These are phyloP conservation scores for Coniochaeta ligniaria DNA, from an alignment of 2,329 filamentous ascomycete genomes.

Conservation along the genomic window DNA sequence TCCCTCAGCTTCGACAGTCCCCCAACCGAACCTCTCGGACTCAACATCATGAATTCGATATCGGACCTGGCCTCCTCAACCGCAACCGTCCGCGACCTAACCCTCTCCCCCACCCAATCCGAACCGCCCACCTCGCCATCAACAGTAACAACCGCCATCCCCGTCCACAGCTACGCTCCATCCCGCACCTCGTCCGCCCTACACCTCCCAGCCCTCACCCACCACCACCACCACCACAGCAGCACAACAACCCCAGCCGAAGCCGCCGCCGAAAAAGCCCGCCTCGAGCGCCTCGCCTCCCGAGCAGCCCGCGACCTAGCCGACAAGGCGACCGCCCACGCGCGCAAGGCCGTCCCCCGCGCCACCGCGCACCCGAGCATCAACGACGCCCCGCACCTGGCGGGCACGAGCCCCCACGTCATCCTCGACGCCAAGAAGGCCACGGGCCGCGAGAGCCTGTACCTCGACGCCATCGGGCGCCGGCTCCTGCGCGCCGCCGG, in stretches of 20 bases:
- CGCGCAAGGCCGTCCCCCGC: conserved; percentile 39
- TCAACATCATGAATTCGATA: conserved; percentile 9
- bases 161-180: conserved; percentile 4
- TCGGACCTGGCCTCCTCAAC: conserved; percentile 8
- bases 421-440: conserved; percentile 75
- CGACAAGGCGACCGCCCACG: conserved; percentile 48
- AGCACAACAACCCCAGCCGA: conserved; percentile 36
- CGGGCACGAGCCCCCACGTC: conserved; percentile 53
- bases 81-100: conserved; percentile 14
- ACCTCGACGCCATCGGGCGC: conserved; percentile 51
- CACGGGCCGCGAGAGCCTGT: conserved; percentile 70
- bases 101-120: conserved; percentile 15
- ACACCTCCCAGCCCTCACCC: conserved; percentile 7
- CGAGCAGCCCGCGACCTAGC: conserved; percentile 47
- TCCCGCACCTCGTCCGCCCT: conserved; percentile 7
- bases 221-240: conserved; percentile 12
- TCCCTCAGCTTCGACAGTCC: conserved; percentile 7
- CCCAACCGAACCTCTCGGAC: conserved; percentile 7
- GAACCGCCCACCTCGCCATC: conserved; percentile 11
- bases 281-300: conserved; percentile 49
- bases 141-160: conserved; percentile 5
- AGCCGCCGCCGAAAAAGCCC: conserved; percentile 53
- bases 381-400: conserved; percentile 51
- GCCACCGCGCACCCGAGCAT: conserved; percentile 47
- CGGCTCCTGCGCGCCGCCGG: conserved; percentile 27